Evolutionary conservation across 2,329 filamentous ascomycete genomes (phyloP).

Genomic region (Trichoderma asperellum): DNA sequence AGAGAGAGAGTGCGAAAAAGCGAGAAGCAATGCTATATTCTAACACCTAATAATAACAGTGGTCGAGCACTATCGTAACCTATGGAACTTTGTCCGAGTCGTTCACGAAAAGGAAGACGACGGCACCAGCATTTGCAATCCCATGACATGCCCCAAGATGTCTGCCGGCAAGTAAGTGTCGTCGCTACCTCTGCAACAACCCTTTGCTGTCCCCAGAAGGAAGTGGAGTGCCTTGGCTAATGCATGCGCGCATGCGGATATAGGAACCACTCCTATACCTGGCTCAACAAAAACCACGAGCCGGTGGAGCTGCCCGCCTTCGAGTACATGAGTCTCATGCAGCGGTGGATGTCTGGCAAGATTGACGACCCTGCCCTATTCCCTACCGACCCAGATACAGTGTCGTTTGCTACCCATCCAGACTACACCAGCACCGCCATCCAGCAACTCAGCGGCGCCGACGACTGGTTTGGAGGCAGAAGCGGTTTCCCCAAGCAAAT

Average conservation of each 20-base stretch:
- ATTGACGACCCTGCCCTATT: constrained; percentile 84
- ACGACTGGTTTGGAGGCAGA: constrained; percentile 80
- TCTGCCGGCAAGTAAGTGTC: constrained; percentile 80
- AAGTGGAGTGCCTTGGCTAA: constrained; percentile 9
- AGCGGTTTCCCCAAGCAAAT: constrained; percentile 88
- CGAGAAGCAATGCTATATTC: neutral
- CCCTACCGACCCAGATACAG: constrained; percentile 73
- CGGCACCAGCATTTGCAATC: constrained; percentile 80
- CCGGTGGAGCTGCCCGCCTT: constrained; percentile 86
- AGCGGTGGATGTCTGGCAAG: constrained; percentile 93
- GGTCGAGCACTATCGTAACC: constrained; percentile 87
- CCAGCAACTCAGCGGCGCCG: constrained; percentile 58
- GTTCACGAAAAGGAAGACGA: constrained; percentile 85
- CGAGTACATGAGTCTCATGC: constrained; percentile 89
- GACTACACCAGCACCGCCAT: constrained; percentile 55
- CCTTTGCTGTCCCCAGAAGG: neutral
- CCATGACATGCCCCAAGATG: constrained; percentile 85
- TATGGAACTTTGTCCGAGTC: constrained; percentile 88
- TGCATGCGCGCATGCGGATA: constrained; percentile 13
- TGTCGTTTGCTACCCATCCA: constrained; percentile 63
- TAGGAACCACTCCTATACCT: constrained; percentile 84
- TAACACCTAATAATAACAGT: constrained; percentile 54
- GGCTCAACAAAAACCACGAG: constrained; percentile 66
- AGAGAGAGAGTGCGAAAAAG: too few species aligned
- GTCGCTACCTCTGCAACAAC: neutral